Percentiles rank a stretch among this genome's conserved stretches.
phyloP scores from a whole-genome alignment of 2,329 filamentous ascomycete species.

The Aureobasidium lini region DNA sequence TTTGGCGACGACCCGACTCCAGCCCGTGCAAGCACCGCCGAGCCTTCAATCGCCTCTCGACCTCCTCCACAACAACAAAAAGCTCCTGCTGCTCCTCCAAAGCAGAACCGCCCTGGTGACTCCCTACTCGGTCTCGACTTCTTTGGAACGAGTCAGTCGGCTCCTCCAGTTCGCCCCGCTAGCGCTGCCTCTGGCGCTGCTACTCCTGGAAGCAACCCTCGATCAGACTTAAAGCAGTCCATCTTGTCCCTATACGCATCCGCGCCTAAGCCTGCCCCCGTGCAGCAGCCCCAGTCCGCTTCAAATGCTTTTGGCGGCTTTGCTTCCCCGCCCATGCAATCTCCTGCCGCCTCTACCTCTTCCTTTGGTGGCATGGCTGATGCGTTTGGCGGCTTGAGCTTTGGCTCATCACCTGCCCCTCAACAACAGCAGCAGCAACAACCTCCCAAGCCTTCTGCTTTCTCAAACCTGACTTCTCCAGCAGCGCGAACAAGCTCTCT shows the following conservation, averaged over 20 bases:
- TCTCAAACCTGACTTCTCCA: constrained; percentile 55
- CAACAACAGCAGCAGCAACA: constrained; percentile 32
- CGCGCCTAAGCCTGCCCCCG: constrained; percentile 65
- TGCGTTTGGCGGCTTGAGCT: constrained; percentile 65
- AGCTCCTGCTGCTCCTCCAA: constrained; percentile 34
- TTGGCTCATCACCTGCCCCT: constrained; percentile 36
- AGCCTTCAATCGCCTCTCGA: constrained; percentile 62
- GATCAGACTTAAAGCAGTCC: constrained; percentile 93
- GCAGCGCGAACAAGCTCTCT: constrained; percentile 33
- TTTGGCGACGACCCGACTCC: constrained; percentile 65
- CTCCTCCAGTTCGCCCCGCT: constrained; percentile 67
- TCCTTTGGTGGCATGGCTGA: constrained; percentile 63
- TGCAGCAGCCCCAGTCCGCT: constrained; percentile 35
- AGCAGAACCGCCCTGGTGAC: constrained; percentile 65
- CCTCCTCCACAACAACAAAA: constrained; percentile 33
- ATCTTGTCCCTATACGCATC: constrained; percentile 92
- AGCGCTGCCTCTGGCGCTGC: constrained; percentile 63
- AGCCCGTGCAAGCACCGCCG: constrained; percentile 67
- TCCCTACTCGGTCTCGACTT: constrained; percentile 91
- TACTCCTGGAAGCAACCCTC: constrained; percentile 57
- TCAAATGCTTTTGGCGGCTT: constrained; percentile 57
- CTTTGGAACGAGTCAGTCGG: constrained; percentile 62
- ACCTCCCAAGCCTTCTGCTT: constrained; percentile 51
- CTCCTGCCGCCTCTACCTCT: constrained; percentile 38
- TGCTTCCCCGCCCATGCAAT: constrained; percentile 46